phyloP scores from a whole-genome alignment of 495 filamentous ascomycete genomes.

The Neurospora sp. region DNA sequence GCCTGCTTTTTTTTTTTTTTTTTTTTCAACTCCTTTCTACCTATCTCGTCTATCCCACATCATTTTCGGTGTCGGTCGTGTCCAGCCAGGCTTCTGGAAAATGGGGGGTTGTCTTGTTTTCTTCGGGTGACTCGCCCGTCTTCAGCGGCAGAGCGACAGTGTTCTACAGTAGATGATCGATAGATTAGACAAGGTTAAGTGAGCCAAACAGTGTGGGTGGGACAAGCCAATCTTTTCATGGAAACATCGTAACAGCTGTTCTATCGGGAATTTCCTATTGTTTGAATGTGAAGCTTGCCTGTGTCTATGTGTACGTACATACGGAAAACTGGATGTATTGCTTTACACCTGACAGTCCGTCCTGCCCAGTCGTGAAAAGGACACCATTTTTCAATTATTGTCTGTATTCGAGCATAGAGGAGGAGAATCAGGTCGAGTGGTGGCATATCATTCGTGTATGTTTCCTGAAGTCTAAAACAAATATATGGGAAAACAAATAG shows the following conservation, averaged over 20 bases:
- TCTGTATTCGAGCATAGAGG: background rate
- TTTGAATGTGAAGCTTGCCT: background rate
- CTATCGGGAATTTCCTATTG: background rate
- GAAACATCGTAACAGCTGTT: background rate
- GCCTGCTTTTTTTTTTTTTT: background rate
- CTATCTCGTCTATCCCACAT: background rate
- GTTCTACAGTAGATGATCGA: background rate
- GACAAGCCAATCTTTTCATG: background rate
- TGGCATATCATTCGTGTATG: background rate
- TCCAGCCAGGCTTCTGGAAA: background rate
- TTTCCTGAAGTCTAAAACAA: background rate
- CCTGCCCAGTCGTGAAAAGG: background rate
- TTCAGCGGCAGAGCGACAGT: background rate
- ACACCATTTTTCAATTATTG: background rate
- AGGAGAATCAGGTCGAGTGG: background rate
- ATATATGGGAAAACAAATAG: background rate
- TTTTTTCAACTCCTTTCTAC: background rate
- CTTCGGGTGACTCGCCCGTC: background rate
- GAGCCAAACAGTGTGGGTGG: background rate
- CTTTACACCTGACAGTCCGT: background rate
- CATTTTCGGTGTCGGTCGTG: background rate
- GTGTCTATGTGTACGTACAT: background rate
- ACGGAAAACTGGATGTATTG: background rate
- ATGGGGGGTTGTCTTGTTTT: background rate
- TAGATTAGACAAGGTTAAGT: background rate